Base-by-base conservation (phyloP, 352 stramenopile species). In the Phytophthora cryptogea region DNA sequence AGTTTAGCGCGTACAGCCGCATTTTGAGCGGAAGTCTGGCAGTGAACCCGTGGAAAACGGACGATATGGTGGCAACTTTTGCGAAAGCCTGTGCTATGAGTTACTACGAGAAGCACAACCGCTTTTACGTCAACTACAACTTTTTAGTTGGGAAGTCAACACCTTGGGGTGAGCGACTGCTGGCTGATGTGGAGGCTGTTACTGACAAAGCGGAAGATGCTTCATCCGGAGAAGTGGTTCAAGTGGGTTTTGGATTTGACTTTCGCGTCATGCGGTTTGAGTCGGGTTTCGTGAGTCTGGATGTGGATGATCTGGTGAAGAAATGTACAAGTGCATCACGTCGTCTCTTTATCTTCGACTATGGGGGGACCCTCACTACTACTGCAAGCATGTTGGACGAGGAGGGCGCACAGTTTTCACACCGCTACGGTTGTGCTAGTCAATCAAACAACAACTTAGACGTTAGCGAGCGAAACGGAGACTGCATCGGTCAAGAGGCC, bases 11-110 rank as follows among this genome's bases (percentile, higher is more conserved):
- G 13, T 98, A 95, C 66, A 98, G 91, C 32, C 81, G 97, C 33
- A 97, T 99, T 33, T 88, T 99, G 68, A 88, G 95, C 54, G 97
- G 97, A n/a, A 95, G 94, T 40, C 50, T 99, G 53, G 84, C 97
- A 20, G 86, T 99, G 16, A 99, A 99, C 68, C 97, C 97, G 8
- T 99, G 97, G 96, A 98, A 98, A 70, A 83, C 91, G 0, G 83
- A 96, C 23, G 88, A 95, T 54, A 83, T 97, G 43, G 85, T 90
- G 16, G 72, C 58, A 32, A 77, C 82, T 10, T 70, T 93, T 9
- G 65, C 82, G 4, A 89, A 84, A 40, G 80, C 78, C 1, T 84
- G 72, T 1, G 69, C 83, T 30, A 93, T 93, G 81, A 86, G 74
- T 55, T 89, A 86, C 23, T 87, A 90, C 45, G 83, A 92, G 36